phyloP scores from a whole-genome alignment of 371 early-diverging fungal genomes.

The Apophysomyces trapeziformis region DNA sequence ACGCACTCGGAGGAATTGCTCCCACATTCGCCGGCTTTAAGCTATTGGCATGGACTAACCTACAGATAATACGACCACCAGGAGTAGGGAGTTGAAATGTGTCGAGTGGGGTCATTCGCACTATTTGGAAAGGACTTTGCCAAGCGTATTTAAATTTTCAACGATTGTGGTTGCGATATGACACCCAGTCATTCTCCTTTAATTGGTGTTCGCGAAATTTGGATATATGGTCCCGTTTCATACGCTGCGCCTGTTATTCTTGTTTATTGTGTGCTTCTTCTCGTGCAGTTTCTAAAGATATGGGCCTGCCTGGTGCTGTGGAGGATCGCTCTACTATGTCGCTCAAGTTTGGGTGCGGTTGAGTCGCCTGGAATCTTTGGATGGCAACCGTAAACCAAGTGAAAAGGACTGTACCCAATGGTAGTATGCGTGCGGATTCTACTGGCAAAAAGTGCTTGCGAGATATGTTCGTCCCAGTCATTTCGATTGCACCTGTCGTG shows the following conservation, averaged over 20 bases:
- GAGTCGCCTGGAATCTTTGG: conserved; percentile 21
- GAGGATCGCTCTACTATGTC: not conserved
- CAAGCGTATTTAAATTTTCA: not conserved
- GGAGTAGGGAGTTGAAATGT: not conserved
- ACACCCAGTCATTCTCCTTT: not conserved
- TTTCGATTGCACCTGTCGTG: not conserved
- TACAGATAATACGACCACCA: not conserved
- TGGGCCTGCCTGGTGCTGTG: not conserved
- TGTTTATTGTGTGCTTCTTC: not conserved
- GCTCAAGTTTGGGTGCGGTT: not conserved
- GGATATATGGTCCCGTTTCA: not conserved
- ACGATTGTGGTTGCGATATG: not conserved
- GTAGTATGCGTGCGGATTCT: conserved; percentile 17
- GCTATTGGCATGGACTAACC: not conserved
- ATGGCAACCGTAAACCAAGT: conserved; percentile 22
- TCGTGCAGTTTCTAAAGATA: not conserved
- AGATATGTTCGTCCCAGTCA: conserved; percentile 18
- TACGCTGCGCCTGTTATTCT: not conserved
- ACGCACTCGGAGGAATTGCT: not conserved
- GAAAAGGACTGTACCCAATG: conserved; percentile 20
- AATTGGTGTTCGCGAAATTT: not conserved
- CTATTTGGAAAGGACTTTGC: not conserved
- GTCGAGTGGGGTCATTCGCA: not conserved
- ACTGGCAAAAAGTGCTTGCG: conserved; percentile 23
- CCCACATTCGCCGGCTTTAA: not conserved